phyloP scores from a whole-genome alignment of 306 rosid genomes.

The Erythrophleum fordii region DNA sequence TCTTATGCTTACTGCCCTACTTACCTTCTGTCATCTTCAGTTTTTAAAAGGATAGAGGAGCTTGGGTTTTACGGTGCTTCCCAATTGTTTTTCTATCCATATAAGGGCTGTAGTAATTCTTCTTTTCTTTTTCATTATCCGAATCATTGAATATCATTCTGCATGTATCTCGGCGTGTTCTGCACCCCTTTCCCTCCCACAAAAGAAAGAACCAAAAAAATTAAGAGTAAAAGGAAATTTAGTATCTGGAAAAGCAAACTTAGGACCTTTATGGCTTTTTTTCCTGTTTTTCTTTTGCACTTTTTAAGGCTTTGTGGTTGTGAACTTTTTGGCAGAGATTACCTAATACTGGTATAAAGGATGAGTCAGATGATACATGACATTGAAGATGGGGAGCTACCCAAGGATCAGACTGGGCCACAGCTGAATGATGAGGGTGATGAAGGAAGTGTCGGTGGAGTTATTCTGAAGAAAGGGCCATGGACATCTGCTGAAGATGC shows the following conservation, averaged over 20 bases:
- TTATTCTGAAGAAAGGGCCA: conserved; percentile 87
- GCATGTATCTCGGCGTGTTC: conserved; percentile 32
- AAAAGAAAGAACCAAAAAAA: conserved; percentile 15
- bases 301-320: conserved; percentile 29
- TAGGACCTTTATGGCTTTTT: conserved; percentile 37
- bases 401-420: conserved; percentile 53
- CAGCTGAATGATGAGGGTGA: conserved; percentile 59
- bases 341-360: conserved; percentile 42
- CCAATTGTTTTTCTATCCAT: conserved; percentile 17
- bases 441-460: conserved; percentile 49
- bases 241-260: conserved; percentile 18
- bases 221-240: conserved; percentile 18
- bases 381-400: conserved; percentile 59
- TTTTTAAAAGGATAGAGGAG: conserved; percentile 22
- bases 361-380: conserved; percentile 63
- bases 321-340: conserved; percentile 47
- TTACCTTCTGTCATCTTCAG: not conserved
- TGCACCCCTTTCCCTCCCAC: not conserved
- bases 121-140: conserved; percentile 16
- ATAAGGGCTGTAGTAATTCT: conserved; percentile 5
- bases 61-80: conserved; percentile 27
- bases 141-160: conserved; percentile 20
- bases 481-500: conserved; percentile 95
- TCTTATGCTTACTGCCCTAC: conserved; percentile 16
- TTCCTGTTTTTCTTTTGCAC: not conserved